These are phyloP conservation scores for Cyanodermella asteris DNA, from an alignment of 2,329 filamentous ascomycete genomes.

Conservation along the genomic window DNA sequence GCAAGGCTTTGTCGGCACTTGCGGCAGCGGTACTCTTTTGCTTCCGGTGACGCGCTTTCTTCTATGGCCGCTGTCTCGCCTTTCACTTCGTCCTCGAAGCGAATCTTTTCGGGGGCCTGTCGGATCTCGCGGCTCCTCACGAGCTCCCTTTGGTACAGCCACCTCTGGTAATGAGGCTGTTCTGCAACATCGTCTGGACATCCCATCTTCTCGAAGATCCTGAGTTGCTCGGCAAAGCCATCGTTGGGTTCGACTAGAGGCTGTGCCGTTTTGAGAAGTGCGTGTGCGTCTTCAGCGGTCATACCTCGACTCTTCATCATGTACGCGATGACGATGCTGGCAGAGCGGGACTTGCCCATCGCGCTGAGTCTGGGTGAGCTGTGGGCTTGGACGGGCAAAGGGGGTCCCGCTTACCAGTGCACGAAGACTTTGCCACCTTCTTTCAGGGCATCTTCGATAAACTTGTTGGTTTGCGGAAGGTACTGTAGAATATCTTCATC, in stretches of 20 bases:
- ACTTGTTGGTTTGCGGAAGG: conserved; percentile 55
- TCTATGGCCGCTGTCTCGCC: conserved; percentile 14
- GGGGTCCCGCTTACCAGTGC: conserved; percentile 38
- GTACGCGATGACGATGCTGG: conserved; percentile 65
- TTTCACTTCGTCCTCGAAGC: conserved; percentile 42
- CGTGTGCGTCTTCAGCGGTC: conserved; percentile 41
- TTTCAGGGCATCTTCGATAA: conserved; percentile 57
- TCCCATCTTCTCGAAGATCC: conserved; percentile 71
- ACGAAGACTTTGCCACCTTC: conserved; percentile 40
- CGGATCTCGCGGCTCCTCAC: conserved; percentile 48
- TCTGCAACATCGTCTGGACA: conserved; percentile 48
- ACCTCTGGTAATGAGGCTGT: conserved; percentile 61
- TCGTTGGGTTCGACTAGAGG: conserved; percentile 71
- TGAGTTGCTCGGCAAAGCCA: conserved; percentile 76
- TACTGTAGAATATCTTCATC: conserved; percentile 71
- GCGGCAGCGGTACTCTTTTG: conserved; percentile 57
- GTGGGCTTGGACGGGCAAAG: conserved; percentile 4
- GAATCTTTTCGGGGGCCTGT: conserved; percentile 57
- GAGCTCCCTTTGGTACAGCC: conserved; percentile 44
- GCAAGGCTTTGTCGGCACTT: conserved; percentile 60
- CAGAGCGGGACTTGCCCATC: conserved; percentile 88
- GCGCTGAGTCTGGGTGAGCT: conserved; percentile 42
- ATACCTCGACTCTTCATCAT: conserved; percentile 44
- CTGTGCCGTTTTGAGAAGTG: conserved; percentile 45
- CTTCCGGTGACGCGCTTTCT: conserved; percentile 11